Evolutionary conservation across 2,329 filamentous ascomycete genomes (phyloP).

Genomic region (Hypoxylon sp.): DNA sequence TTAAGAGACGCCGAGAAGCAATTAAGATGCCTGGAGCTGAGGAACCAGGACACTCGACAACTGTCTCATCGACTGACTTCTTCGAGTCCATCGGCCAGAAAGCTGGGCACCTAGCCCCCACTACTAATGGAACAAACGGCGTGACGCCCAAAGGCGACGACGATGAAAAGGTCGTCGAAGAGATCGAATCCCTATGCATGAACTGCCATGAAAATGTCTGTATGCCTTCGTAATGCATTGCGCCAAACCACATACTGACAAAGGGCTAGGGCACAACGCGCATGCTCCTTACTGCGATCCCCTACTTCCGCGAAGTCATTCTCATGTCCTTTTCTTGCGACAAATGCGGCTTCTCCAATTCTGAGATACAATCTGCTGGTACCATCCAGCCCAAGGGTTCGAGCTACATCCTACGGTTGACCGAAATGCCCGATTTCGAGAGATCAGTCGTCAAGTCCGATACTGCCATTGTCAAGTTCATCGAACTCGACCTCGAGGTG

Average conservation of each 20-base stretch:
- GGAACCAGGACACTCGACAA: conserved; percentile 51
- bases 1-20: not conserved
- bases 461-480: conserved; percentile 84
- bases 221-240: conserved; percentile 15
- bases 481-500: conserved; percentile 93
- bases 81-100: conserved; percentile 73
- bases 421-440: conserved; percentile 77
- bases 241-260: conserved; percentile 8
- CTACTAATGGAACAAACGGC: conserved; percentile 50
- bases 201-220: conserved; percentile 83
- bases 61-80: conserved; percentile 60
- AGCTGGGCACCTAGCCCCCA: conserved; percentile 63
- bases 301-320: conserved; percentile 97
- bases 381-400: conserved; percentile 90
- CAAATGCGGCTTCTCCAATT: conserved; percentile 89
- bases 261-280: conserved; percentile 78
- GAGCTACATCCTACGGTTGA: conserved; percentile 85
- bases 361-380: conserved; percentile 92
- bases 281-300: conserved; percentile 90
- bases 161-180: conserved; percentile 69
- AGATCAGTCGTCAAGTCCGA: conserved; percentile 95
- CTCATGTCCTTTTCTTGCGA: conserved; percentile 97
- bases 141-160: conserved; percentile 52
- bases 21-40: conserved; percentile 58
- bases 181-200: conserved; percentile 86